A percentile compares a stretch with the other conserved stretches of the same genome.
Conservation (phyloP, 371 early-diverging fungal species). For the Apophysomyces trapeziformis region DNA sequence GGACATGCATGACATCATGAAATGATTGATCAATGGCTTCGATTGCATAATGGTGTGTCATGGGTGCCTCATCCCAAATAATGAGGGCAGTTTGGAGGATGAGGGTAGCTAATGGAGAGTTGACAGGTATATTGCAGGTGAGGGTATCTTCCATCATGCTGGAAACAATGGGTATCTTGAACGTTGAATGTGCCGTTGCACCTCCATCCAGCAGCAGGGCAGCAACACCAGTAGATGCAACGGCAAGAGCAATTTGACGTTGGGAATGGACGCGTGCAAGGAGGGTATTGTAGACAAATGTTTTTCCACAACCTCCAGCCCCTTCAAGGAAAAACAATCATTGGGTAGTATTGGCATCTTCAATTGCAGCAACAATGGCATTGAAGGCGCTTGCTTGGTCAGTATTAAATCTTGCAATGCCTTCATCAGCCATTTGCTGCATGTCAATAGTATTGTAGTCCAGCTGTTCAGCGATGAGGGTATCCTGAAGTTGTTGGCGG, state of each 20-base stretch:
- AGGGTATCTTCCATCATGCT: too few species aligned
- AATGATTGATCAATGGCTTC: not conserved
- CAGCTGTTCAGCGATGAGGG: not conserved
- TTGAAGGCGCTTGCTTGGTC: constrained; percentile 13
- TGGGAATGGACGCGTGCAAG: constrained; percentile 12
- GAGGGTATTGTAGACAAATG: constrained; percentile 24
- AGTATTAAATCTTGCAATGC: constrained; percentile 1
- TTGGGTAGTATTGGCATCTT: not conserved
- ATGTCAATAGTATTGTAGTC: not conserved
- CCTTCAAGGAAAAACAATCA: constrained; percentile 26
- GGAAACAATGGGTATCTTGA: too few species aligned
- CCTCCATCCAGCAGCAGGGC: too few species aligned
- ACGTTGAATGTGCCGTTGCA: too few species aligned
- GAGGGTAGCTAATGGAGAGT: not conserved
- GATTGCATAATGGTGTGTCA: constrained; percentile 1
- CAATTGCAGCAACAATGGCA: constrained; percentile 7
- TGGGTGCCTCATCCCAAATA: constrained; percentile 24
- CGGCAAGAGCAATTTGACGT: not conserved
- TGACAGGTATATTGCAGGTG: not conserved
- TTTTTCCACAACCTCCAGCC: constrained; percentile 25
- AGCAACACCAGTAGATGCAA: too few species aligned
- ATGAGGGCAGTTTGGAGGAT: too few species aligned
- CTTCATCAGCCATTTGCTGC: not conserved
- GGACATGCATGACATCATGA: constrained; percentile 9
- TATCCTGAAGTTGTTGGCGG: not conserved